Evolutionary conservation across 495 filamentous ascomycete species (phyloP).

Genomic region (Tuber borchii): DNA sequence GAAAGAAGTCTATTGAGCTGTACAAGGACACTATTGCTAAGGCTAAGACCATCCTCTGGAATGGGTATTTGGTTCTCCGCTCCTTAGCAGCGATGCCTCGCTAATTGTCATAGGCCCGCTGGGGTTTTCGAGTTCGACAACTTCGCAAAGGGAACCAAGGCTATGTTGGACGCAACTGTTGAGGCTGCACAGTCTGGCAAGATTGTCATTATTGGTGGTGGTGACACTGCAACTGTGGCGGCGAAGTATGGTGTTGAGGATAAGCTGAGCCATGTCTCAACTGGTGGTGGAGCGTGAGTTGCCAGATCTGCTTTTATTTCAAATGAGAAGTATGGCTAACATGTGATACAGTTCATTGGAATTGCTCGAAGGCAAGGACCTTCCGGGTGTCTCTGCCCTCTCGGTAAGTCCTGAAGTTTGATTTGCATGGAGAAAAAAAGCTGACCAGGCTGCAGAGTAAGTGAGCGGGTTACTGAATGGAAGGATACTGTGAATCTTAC

Average conservation of each 20-base stretch:
- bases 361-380: slow-evolving; percentile 92
- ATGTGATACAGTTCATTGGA: slow-evolving; percentile 58
- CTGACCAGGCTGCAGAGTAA: slow-evolving; percentile 33
- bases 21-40: slow-evolving; percentile 78
- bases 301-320: slow-evolving; percentile 3
- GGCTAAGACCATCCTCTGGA: slow-evolving; percentile 98
- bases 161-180: slow-evolving; percentile 78
- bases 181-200: slow-evolving; percentile 68
- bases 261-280: slow-evolving; percentile 96
- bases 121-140: slow-evolving; percentile 96
- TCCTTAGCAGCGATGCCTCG: neutral
- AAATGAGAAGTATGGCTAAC: slow-evolving; percentile 10
- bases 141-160: slow-evolving; percentile 86
- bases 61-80: slow-evolving; percentile 49
- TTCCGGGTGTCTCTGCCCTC: slow-evolving; percentile 89
- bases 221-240: slow-evolving; percentile 95
- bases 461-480: slow-evolving; percentile 22
- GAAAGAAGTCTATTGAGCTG: slow-evolving; percentile 73
- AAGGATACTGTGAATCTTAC: slow-evolving; percentile 16
- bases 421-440: neutral
- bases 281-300: slow-evolving; percentile 73
- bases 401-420: slow-evolving; percentile 61
- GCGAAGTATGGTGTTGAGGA: slow-evolving; percentile 94
- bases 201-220: slow-evolving; percentile 96
- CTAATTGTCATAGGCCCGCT: slow-evolving; percentile 53